These are phyloP conservation scores for Fragaria iinumae DNA, from an alignment of 306 rosid genomes.

Conservation along the genomic window DNA sequence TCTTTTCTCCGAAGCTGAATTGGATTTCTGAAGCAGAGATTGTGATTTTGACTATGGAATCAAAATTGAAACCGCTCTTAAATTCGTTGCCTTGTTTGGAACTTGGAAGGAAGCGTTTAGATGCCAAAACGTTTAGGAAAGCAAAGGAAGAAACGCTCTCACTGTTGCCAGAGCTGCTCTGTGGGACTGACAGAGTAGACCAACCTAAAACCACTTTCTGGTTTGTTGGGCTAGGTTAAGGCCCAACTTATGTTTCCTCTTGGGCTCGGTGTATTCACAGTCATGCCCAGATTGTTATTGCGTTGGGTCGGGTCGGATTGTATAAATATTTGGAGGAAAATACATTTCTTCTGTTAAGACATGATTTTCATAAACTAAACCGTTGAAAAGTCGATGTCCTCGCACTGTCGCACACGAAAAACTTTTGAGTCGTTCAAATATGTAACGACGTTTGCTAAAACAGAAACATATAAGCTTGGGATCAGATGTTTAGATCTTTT, in stretches of 20 bases:
- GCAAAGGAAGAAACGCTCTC: background rate
- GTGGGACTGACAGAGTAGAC: background rate
- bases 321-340: no score
- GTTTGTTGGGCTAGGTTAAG: background rate
- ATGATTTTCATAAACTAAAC: no score
- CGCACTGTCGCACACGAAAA: no score
- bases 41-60: background rate
- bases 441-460: no score
- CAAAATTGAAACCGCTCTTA: background rate
- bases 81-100: slow-evolving; percentile 1
- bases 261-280: background rate
- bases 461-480: no score
- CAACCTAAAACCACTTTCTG: background rate
- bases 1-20: slow-evolving; percentile 9
- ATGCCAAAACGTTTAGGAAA: background rate
- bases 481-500: no score
- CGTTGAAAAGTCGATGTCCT: no score
- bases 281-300: no score
- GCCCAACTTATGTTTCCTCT: background rate
- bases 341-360: no score
- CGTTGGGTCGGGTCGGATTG: no score
- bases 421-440: no score
- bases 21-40: background rate
- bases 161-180: background rate
- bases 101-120: background rate